Evolutionary conservation across 805 yeast species (phyloP).

Genomic region (Metschnikowia borealis): DNA sequence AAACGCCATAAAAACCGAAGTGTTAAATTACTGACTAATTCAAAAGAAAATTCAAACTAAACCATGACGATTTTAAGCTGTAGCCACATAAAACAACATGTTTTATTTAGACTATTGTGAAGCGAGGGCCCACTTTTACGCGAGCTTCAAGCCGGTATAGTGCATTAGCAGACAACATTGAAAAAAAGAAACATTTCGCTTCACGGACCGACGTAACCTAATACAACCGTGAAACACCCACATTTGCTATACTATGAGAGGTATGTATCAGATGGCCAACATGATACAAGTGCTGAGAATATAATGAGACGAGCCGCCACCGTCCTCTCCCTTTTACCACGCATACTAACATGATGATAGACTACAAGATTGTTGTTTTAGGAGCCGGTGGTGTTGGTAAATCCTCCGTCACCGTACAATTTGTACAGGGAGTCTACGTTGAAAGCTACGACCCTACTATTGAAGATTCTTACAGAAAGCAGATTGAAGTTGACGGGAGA

Average conservation of each 20-base stretch:
- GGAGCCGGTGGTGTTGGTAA: slow-evolving; percentile 99
- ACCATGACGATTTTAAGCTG: background rate
- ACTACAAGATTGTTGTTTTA: slow-evolving; percentile 83
- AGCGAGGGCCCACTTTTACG: background rate
- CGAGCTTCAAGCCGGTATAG: slow-evolving; percentile 3
- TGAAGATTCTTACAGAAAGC: slow-evolving; percentile 91
- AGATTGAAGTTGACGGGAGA: slow-evolving; percentile 82
- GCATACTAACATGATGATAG: slow-evolving; percentile 32
- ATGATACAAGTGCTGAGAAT: background rate
- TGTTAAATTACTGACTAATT: no score
- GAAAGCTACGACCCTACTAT: slow-evolving; percentile 96
- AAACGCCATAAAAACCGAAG: no score
- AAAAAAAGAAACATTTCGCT: slow-evolving; percentile 5
- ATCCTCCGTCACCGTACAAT: slow-evolving; percentile 88
- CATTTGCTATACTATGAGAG: slow-evolving; percentile 11
- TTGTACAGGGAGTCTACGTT: slow-evolving; percentile 83
- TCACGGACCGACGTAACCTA: background rate
- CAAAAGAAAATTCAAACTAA: no score
- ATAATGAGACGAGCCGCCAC: background rate
- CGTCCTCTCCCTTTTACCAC: background rate
- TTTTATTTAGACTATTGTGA: background rate
- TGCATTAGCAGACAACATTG: slow-evolving; percentile 5
- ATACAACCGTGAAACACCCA: background rate
- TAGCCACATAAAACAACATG: background rate
- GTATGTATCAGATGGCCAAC: slow-evolving; percentile 6